Evolutionary conservation across 306 rosid genomes (phyloP).

Genomic region (Amphicarpaea edgeworthii): DNA sequence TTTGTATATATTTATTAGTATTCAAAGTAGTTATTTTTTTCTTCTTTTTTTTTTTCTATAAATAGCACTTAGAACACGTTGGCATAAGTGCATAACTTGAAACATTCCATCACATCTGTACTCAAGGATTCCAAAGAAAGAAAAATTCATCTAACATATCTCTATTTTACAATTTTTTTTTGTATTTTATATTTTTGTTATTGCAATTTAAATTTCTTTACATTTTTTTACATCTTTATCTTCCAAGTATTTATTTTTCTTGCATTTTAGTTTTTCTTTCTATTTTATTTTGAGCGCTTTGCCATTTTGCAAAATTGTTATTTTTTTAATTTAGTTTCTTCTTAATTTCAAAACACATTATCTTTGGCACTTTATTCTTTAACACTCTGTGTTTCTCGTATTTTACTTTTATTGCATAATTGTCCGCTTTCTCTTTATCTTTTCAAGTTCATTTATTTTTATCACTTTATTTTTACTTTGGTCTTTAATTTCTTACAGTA

Average conservation of each 20-base stretch:
- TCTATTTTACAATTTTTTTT: not conserved
- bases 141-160: not conserved
- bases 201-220: not conserved
- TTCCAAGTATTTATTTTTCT: not conserved
- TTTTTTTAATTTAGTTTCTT: too few relatives aligned
- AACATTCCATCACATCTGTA: not conserved
- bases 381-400: not conserved
- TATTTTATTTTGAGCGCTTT: not conserved
- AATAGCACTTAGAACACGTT: not conserved
- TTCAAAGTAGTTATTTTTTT: too few relatives aligned
- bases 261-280: not conserved
- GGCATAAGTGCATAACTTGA: too few relatives aligned
- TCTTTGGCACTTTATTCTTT: slow-evolving; percentile 2
- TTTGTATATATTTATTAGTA: too few relatives aligned
- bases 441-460: slow-evolving; percentile 10
- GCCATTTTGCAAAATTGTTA: not conserved
- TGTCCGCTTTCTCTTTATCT: not conserved
- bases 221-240: not conserved
- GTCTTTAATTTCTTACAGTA: not conserved
- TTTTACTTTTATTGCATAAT: not conserved
- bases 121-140: not conserved
- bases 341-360: not conserved
- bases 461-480: not conserved
- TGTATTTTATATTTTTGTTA: too few relatives aligned
- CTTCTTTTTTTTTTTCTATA: not conserved